These are phyloP conservation scores for Geosmithia flava DNA, from an alignment of 2,329 filamentous ascomycete species.

Conservation along the genomic window DNA sequence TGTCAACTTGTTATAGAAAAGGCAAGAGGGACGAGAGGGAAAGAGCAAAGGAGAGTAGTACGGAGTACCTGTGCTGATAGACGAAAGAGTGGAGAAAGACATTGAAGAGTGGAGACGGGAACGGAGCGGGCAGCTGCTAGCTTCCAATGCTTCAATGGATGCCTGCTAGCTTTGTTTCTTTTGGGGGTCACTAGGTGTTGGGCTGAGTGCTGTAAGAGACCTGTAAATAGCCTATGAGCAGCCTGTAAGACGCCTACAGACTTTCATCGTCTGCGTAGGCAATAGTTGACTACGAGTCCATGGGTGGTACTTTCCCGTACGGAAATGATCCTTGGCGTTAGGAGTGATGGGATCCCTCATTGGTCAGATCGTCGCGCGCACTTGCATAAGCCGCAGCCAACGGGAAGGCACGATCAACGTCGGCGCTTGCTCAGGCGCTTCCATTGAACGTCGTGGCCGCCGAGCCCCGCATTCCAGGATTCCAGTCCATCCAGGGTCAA, in stretches of 20 bases:
- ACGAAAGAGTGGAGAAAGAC: neutral
- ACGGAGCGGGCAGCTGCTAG: neutral
- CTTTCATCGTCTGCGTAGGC: neutral
- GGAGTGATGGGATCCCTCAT: conserved; percentile 2
- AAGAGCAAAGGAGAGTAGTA: neutral
- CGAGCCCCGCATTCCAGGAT: neutral
- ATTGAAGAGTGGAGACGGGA: neutral
- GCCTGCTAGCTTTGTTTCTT: neutral
- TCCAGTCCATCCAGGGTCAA: neutral
- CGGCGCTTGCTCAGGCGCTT: conserved; percentile 5
- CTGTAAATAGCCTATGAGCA: too few relatives aligned
- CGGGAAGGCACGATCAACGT: neutral
- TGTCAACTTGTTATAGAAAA: too few relatives aligned
- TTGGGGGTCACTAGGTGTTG: neutral
- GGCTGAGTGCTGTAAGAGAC: too few relatives aligned
- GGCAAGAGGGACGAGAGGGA: neutral
- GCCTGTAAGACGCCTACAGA: too few relatives aligned
- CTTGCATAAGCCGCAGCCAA: conserved; percentile 3
- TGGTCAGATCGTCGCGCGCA: conserved; percentile 1
- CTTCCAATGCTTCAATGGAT: neutral
- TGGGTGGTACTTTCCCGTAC: neutral
- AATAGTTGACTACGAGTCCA: neutral
- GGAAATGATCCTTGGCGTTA: neutral
- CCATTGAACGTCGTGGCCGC: conserved; percentile 4
- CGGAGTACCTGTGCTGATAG: neutral